phyloP scores from a whole-genome alignment of 2,329 filamentous ascomycete species.

The Xylaria sp. region DNA sequence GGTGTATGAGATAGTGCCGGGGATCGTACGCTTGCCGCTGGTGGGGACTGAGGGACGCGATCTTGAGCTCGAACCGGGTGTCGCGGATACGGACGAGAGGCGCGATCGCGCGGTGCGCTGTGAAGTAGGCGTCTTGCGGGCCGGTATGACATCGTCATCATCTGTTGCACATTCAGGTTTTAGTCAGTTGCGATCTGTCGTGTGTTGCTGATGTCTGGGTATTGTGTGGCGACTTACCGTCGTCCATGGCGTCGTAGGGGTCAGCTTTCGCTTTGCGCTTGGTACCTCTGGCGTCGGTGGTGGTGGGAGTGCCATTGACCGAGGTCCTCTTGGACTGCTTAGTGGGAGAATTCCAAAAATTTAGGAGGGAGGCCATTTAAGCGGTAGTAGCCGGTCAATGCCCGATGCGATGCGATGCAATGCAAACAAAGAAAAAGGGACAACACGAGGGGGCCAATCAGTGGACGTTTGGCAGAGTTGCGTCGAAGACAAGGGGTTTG shows the following conservation, averaged over 20 bases:
- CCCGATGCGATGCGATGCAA: slow-evolving; percentile 7
- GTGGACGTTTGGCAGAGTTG: slow-evolving; percentile 1
- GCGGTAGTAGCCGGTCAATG: not conserved
- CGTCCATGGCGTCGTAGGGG: slow-evolving; percentile 37
- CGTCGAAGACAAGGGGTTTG: not conserved
- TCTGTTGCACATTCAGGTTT: not conserved
- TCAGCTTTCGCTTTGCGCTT: slow-evolving; percentile 40
- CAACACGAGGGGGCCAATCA: slow-evolving; percentile 2
- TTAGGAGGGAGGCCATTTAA: slow-evolving; percentile 22
- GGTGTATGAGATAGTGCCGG: not conserved
- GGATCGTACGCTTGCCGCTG: slow-evolving; percentile 29
- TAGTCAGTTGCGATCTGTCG: not conserved
- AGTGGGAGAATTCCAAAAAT: slow-evolving; percentile 15
- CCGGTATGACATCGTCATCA: slow-evolving; percentile 32
- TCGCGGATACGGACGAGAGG: slow-evolving; percentile 33
- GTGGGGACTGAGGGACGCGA: slow-evolving; percentile 26
- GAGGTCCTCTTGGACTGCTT: slow-evolving; percentile 5
- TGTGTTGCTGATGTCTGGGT: no score
- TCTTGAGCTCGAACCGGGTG: slow-evolving; percentile 31
- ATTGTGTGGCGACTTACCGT: slow-evolving; percentile 29
- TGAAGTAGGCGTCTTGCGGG: slow-evolving; percentile 18
- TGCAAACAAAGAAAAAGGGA: slow-evolving; percentile 10
- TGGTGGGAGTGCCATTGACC: slow-evolving; percentile 22
- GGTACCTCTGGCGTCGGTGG: slow-evolving; percentile 27
- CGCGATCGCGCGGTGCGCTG: slow-evolving; percentile 33